Base-by-base conservation (phyloP, 1,284 basidiomycete genomes). In the Blastosporella zonata region DNA sequence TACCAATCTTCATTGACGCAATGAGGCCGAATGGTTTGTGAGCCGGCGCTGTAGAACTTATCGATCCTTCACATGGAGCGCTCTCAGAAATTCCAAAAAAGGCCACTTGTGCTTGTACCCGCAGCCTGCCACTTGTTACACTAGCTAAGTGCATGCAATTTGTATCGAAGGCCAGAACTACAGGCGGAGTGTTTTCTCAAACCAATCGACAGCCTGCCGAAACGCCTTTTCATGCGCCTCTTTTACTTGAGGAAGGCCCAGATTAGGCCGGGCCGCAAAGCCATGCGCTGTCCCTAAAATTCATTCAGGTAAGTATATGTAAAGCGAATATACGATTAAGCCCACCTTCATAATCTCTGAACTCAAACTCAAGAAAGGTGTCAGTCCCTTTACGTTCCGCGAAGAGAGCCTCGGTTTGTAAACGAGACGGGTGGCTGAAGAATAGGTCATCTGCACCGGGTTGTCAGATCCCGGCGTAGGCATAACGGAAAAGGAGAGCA, bases 261-360 rank as follows among this genome's bases (percentile, higher is more conserved):
- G 54, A 36, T 79, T 73, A 0, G 81, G 81, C 12, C 81, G 68
- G 4, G 68, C 65, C 6, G 76, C 79, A 55, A 82, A 84, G 0
- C 81, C 81, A 57, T 84, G 81, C 1, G 70, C 65, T 0, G 80
- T 82, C 18, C 77, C 79, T 77, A 52, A 27, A 23, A 34, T 23
- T n/a, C n/a, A n/a, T n/a, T n/a, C n/a, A 40, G 42, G 34, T 28
- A 18, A 5, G 20, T 25, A 28, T 21, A 33, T 18, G 22, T 33
- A 43, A 13, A 18, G 25, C 29, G 13, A 13, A 35, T 15, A 29
- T 4, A 15, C 7, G 15, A 21, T 23, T 21, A 10, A 38, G 17
- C n/a, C 9, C 17, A 77, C 82, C 81, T 65, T 76, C 73, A 61
- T 82, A 82, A 17, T 72, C 70, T 35, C 63, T 68, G 57, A 84